Base-by-base conservation (phyloP, 768 basidiomycete species). In the Tricholoma sp. region DNA sequence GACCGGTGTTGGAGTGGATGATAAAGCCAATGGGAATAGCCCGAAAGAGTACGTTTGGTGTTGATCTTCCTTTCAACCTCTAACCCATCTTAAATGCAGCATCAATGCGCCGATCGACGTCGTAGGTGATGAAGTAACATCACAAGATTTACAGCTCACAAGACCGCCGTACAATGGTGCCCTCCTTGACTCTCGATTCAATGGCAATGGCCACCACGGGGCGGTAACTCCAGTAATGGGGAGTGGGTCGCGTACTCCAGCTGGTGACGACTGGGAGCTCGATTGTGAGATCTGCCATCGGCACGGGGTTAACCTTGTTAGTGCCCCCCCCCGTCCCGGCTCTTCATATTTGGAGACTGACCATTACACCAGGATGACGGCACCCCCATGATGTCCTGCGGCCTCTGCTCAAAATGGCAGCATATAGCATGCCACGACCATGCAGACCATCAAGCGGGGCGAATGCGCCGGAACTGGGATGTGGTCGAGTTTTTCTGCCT, bases 201-300 rank as follows among this genome's bases (percentile, higher is more conserved):
- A 57, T 19, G 34, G 31, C 10, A 32, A 50, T 39, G 31, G 31
- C 16, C 7, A 14, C n/a, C 45, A 12, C 24, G 45, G 22, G 19
- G 14, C 24, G 9, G 29, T 21, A 16, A 61, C 47, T 14, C 47
- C 43, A 32, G 32, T 29, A 5, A 34, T 46, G 35, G 63, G 58
- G 31, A 64, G 55, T 37, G 81, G 81, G 16, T 76, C 81, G 10
- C 80, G 79, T 41, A 81, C 80, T 5, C 81, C 84, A 31, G 70
- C 72, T 18, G 76, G 75, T 27, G 88, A 85, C 52, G 82, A 86
- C 57, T 95, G 94, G 94, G 85, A 91, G 56, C 72, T 97, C 21
- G 86, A 91, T 65, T 97, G 94, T 66, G 94, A 96, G 67, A 79
- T 96, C 35, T 97, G 94, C 68, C 78, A 78, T 54, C 81, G 81